Conservation (phyloP, 768 basidiomycete genomes). For the Kwoniella mangroviensis region DNA sequence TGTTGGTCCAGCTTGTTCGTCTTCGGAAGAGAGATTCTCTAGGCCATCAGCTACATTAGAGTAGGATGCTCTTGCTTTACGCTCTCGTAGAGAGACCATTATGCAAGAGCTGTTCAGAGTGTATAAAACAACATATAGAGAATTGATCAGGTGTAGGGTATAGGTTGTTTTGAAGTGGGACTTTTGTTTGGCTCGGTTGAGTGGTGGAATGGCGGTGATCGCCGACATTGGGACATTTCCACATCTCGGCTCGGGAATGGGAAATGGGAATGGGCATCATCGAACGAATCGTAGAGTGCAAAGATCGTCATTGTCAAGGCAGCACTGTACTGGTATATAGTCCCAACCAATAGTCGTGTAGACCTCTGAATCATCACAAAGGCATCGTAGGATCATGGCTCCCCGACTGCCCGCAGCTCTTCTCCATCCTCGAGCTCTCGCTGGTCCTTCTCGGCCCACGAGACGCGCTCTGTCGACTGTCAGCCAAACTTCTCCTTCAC, state of each 20-base stretch:
- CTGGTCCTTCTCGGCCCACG: background rate
- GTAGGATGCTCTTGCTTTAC: constrained; percentile 30
- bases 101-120: background rate
- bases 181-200: constrained; percentile 3
- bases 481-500: constrained; percentile 32
- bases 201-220: constrained; percentile 6
- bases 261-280: background rate
- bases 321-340: background rate
- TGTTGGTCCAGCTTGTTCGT: constrained; percentile 12
- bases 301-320: background rate
- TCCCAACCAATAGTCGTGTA: background rate
- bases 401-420: background rate
- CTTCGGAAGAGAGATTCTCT: constrained; percentile 23
- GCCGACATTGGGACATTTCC: background rate
- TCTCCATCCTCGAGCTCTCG: background rate
- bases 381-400: background rate
- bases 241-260: background rate
- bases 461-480: constrained; percentile 10
- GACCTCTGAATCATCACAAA: no score
- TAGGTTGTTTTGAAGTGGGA: background rate
- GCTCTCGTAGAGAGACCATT: constrained; percentile 28
- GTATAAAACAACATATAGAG: background rate
- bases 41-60: constrained; percentile 29
- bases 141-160: background rate
- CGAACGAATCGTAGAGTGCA: background rate